Evolutionary conservation across 441 rosid species (phyloP), one percentile per base, ranked within the genome.

Genomic region (Eruca vesicaria): DNA sequence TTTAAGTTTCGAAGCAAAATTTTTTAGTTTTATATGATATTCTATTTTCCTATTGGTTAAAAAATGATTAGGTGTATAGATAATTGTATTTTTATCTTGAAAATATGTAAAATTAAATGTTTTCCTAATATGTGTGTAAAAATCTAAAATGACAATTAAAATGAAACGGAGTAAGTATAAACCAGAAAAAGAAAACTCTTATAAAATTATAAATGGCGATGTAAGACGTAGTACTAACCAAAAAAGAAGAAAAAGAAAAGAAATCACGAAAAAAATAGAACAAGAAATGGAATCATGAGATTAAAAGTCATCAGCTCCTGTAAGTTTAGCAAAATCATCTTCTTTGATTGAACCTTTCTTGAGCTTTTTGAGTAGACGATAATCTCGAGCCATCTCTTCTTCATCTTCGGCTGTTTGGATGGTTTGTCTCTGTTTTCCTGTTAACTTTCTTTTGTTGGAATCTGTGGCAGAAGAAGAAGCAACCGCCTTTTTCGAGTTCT

Each of bases 341-440:
- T 94, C 98, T 20, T 84, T 86, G 16, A 94, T 94, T n/a, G 82
- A 60, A 6, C 98, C 99, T 72, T 79, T 89, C 82, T 86, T 89
- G 48, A 86, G 85, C 75, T 91, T 95, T 69, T 84, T 86, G 45
- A 86, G 77, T 21, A 87, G 85, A 9, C 87, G 86, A 69, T 92
- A 95, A 5, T 93, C 92, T 48, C 86, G 78, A 52, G 86, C 76
- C 84, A 92, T 60, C 74, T 88, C 96, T 18, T 92, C 92, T 8
- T 86, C 93, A 52, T 95, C 97, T 80, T 92, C 97, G 10, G 83
- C 56, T 29, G 89, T 84, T 82, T 92, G 99, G 63, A 81, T 78
- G 1, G 92, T 86, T 36, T 91, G 97, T 73, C 99, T 88, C 75
- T 93, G 98, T 62, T 87, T 95, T 19, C 96, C 99, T 0, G 99